Evolutionary conservation across 805 yeast genomes (phyloP).

Genomic region (Cyberlindnera nakhonratchasimensis): DNA sequence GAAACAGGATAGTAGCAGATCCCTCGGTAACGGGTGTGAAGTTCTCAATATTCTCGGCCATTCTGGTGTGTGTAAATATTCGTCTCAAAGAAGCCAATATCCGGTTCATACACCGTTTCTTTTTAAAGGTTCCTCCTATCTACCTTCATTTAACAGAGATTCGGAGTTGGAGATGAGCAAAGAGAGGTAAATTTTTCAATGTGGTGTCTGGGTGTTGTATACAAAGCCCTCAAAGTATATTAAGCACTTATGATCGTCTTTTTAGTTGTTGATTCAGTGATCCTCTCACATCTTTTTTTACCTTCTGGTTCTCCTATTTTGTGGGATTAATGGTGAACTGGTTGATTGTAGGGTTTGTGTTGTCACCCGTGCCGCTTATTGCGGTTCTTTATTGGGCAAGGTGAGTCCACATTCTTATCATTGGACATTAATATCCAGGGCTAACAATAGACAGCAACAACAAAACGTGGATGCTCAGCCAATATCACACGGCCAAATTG

Average conservation of each 20-base stretch:
- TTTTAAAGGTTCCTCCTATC: neutral
- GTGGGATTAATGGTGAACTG: neutral
- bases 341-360: neutral
- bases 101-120: constrained; percentile 8
- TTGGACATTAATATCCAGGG: neutral
- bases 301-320: neutral
- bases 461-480: neutral
- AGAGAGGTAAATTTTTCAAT: constrained; percentile 1
- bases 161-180: neutral
- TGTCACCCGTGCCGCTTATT: constrained; percentile 4
- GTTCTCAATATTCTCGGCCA: constrained; percentile 21
- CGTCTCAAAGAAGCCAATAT: neutral
- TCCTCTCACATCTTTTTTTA: too few relatives aligned
- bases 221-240: too few relatives aligned
- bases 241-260: too few relatives aligned
- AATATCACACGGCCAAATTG: neutral
- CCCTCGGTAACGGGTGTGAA: constrained; percentile 66
- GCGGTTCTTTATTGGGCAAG: constrained; percentile 1
- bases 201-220: constrained; percentile 6
- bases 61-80: neutral
- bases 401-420: neutral
- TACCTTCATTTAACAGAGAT: neutral
- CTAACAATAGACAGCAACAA: neutral
- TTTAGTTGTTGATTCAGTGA: too few relatives aligned
- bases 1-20: constrained; percentile 74